Evolutionary conservation across 1,284 basidiomycete species (phyloP).

Genomic region (Puccinia triticina): DNA sequence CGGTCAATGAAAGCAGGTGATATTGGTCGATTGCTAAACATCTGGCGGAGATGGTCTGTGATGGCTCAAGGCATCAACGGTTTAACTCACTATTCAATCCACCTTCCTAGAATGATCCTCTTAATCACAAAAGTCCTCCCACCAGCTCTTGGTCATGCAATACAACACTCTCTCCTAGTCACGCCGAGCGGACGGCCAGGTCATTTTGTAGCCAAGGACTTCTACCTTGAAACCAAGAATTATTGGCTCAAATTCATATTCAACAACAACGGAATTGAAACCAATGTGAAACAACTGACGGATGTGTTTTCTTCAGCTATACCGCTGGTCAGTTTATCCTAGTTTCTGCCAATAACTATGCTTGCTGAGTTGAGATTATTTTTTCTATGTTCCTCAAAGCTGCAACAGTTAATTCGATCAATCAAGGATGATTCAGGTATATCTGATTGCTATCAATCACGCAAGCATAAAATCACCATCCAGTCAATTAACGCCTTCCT

Average conservation of each 20-base stretch:
- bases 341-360: not conserved
- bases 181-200: not conserved
- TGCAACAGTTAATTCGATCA: constrained; percentile 20
- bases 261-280: constrained; percentile 6
- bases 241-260: constrained; percentile 12
- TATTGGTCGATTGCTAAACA: not conserved
- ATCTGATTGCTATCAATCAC: not conserved
- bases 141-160: not conserved
- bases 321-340: not conserved
- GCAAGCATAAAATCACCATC: constrained; percentile 1
- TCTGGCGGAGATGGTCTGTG: constrained; percentile 20
- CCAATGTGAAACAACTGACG: not conserved
- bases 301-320: not conserved
- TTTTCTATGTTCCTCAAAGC: not conserved
- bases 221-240: constrained; percentile 32
- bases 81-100: constrained; percentile 3
- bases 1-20: constrained; percentile 3
- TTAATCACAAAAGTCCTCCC: constrained; percentile 2
- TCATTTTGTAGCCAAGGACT: constrained; percentile 27
- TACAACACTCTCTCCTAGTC: constrained; percentile 8
- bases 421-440: too few species aligned
- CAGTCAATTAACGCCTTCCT: constrained; percentile 5
- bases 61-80: constrained; percentile 30
- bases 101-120: constrained; percentile 4
- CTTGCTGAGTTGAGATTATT: too few species aligned